Base-by-base conservation (phyloP, 345 rosid species). In the Microcos paniculata region DNA sequence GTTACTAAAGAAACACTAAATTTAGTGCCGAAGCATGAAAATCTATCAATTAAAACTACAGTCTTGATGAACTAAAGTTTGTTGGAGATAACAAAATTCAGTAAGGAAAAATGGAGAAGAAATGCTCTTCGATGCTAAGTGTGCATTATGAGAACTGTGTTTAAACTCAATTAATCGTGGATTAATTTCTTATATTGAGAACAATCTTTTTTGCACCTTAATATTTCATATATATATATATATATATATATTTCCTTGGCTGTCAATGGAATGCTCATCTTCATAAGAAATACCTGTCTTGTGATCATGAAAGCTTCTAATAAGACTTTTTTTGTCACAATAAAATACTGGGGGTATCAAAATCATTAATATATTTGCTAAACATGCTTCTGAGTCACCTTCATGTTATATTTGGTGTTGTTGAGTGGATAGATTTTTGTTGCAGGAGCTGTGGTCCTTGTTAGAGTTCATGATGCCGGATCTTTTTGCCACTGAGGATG, bases 391-490 rank as follows among this genome's bases (percentile, higher is more conserved):
- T 16, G 55, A 23, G 65, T 72, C 28, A 74, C 15, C 49, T 40
- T 53, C 38, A 46, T 26, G 52, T 64, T 38, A 66, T 80, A 40
- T 55, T 59, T n/a, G 53, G 76, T 42, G 71, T 73, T 72, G 42
- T 62, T 81, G 73, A 80, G 30, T 71, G 51, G 48, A 30, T 76
- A 51, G 26, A 55, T 81, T 76, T 40, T 68, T 40, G 56, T 75
- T 86, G 78, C 82, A 96, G 99, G 99, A 96, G 84, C 80, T 96
- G 31, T 93, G 99, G 98, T 93, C 99, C 58, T 79, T 96, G 69
- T 83, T 96, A 85, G 99, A 96, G 82, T 93, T 96, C 84, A 91
- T 93, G 97, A 77, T 96, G 88, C 99, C 98, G 62, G 94, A 92
- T 84, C 90, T 96, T 86, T 96, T 96, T 84, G 90, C 91, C 45